Evolutionary conservation across 192 early-diverging fungal genomes (phyloP).

Genomic region (Polychytrium aggregatum): DNA sequence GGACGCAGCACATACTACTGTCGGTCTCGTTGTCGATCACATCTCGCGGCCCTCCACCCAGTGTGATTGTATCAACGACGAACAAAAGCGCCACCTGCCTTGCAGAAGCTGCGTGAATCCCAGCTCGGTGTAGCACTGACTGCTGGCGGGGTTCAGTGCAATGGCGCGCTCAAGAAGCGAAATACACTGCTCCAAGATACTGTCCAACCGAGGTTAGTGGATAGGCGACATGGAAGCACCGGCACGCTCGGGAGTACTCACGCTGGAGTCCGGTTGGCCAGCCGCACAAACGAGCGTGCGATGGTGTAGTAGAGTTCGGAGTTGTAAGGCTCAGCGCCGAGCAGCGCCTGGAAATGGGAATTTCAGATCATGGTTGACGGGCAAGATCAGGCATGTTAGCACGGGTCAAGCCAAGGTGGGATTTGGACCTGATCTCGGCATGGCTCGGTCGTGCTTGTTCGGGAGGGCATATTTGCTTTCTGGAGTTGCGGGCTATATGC

Average conservation of each 20-base stretch:
- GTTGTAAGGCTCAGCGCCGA: conserved; percentile 22
- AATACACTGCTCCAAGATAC: conserved; percentile 23
- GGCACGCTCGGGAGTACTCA: conserved; percentile 7
- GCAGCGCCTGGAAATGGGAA: background rate
- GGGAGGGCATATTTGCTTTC: too few relatives aligned
- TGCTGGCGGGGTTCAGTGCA: conserved; percentile 15
- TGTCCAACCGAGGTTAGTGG: conserved; percentile 3
- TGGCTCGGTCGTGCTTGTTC: too few relatives aligned
- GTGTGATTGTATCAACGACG: too few relatives aligned
- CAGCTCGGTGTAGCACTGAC: conserved; percentile 23
- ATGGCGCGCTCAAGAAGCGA: conserved; percentile 19
- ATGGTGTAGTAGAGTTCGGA: conserved; percentile 13
- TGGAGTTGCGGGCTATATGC: too few relatives aligned
- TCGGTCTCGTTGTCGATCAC: too few relatives aligned
- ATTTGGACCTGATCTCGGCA: too few relatives aligned
- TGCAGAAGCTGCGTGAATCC: conserved; percentile 24
- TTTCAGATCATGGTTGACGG: too few relatives aligned
- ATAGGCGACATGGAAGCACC: background rate
- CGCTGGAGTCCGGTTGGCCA: conserved; percentile 15
- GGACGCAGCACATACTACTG: too few relatives aligned
- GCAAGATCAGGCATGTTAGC: too few relatives aligned
- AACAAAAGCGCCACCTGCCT: conserved; percentile 11
- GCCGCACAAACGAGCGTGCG: conserved; percentile 22
- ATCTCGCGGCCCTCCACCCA: too few relatives aligned
- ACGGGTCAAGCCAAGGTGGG: too few relatives aligned